A percentile compares a stretch with the other conserved stretches of the same genome.
Conservation (phyloP, 2,329 filamentous ascomycete genomes). For the Fusarium bulbicola region DNA sequence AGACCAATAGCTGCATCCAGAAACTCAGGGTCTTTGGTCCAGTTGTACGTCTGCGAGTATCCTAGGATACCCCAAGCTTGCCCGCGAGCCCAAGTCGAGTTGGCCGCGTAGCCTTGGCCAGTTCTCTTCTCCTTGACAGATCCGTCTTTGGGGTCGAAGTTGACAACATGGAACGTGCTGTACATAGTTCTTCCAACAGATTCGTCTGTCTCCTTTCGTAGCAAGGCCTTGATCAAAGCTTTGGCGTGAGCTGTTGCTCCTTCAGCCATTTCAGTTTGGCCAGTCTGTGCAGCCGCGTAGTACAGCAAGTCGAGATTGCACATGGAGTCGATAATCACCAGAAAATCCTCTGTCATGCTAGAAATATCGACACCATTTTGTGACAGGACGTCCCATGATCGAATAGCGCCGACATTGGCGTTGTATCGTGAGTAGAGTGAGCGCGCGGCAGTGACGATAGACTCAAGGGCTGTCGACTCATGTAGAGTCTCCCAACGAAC, state of each 20-base stretch:
- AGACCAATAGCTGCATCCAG: slow-evolving; percentile 55
- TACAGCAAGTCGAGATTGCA: slow-evolving; percentile 51
- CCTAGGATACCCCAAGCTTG: slow-evolving; percentile 63
- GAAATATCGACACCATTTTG: slow-evolving; percentile 45
- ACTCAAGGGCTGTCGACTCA: slow-evolving; percentile 49
- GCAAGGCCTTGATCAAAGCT: slow-evolving; percentile 51
- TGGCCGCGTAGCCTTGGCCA: slow-evolving; percentile 57
- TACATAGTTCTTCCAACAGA: slow-evolving; percentile 37
- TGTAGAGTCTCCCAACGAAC: slow-evolving; percentile 58
- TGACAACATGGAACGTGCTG: slow-evolving; percentile 58
- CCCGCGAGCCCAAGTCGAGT: slow-evolving; percentile 61
- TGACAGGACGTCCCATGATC: slow-evolving; percentile 56
- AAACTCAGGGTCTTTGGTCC: slow-evolving; percentile 56
- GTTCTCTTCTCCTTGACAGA: slow-evolving; percentile 56
- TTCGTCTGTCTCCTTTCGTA: slow-evolving; percentile 48
- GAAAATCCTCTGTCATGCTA: slow-evolving; percentile 47
- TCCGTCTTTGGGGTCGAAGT: slow-evolving; percentile 57
- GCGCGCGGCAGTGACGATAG: slow-evolving; percentile 55
- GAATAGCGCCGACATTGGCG: slow-evolving; percentile 54
- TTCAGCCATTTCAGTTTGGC: slow-evolving; percentile 37
- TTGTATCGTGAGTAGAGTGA: slow-evolving; percentile 56
- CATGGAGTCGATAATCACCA: slow-evolving; percentile 56
- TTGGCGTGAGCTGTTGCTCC: slow-evolving; percentile 52
- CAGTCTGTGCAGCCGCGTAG: slow-evolving; percentile 47
- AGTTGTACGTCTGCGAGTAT: slow-evolving; percentile 59